These are phyloP conservation scores for Roridomyces roridus DNA, from an alignment of 768 basidiomycete genomes.

Conservation along the genomic window DNA sequence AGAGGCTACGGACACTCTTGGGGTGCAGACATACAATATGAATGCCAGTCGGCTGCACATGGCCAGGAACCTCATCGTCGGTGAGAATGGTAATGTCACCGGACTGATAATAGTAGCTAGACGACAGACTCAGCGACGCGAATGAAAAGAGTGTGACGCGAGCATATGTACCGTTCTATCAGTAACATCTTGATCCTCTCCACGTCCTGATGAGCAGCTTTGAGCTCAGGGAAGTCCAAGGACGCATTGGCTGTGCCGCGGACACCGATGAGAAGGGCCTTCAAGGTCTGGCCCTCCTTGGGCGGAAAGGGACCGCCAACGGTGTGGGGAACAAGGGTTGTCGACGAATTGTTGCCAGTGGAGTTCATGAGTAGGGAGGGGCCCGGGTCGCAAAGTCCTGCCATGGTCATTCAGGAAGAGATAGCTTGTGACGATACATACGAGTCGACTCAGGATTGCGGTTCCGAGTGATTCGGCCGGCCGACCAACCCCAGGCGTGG, in stretches of 20 bases:
- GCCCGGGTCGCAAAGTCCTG: no score
- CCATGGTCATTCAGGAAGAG: no score
- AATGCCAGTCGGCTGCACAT: constrained; percentile 44
- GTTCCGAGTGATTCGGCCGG: no score
- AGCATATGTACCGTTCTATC: neutral
- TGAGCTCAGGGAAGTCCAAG: neutral
- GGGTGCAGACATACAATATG: constrained; percentile 49
- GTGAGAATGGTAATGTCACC: constrained; percentile 46
- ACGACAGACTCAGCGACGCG: no score
- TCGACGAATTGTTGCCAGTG: no score
- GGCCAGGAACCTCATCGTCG: constrained; percentile 39
- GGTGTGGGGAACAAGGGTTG: constrained; percentile 96
- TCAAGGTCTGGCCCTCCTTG: neutral
- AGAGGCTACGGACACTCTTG: neutral
- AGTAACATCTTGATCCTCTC: neutral
- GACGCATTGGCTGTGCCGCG: neutral
- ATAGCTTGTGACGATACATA: no score
- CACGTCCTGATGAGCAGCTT: constrained; percentile 12
- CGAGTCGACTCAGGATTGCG: no score
- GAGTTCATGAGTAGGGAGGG: no score
- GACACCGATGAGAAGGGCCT: constrained; percentile 21
- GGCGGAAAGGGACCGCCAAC: no score
- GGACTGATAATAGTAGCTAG: no score
- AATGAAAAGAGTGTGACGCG: no score
- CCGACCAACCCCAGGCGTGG: no score